Evolutionary conservation across 1,284 basidiomycete genomes (phyloP).

Genomic region (Naganishia sp.): DNA sequence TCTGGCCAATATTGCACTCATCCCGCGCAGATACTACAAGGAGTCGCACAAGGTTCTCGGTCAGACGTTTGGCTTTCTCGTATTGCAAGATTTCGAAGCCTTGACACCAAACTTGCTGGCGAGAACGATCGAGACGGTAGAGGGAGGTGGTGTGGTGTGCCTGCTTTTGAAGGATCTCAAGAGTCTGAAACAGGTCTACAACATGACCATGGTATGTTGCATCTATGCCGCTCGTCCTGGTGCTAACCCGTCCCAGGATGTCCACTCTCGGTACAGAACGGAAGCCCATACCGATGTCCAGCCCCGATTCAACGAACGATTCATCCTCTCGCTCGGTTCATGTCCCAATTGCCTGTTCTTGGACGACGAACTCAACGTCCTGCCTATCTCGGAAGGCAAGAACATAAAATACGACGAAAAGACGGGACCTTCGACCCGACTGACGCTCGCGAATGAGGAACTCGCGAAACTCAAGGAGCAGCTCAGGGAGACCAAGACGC

Average conservation of each 20-base stretch:
- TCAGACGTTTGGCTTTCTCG: constrained; percentile 96
- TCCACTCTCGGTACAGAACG: constrained; percentile 89
- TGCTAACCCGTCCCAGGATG: constrained; percentile 64
- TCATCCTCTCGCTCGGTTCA: constrained; percentile 89
- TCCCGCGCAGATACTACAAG: constrained; percentile 70
- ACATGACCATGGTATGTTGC: constrained; percentile 86
- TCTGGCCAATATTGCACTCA: background rate
- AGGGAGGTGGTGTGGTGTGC: constrained; percentile 92
- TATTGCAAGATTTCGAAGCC: constrained; percentile 98
- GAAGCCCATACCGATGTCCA: constrained; percentile 85
- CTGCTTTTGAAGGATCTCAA: constrained; percentile 94
- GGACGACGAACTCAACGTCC: constrained; percentile 96
- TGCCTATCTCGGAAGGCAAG: constrained; percentile 94
- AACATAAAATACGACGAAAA: constrained; percentile 78
- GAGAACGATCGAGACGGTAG: constrained; percentile 96
- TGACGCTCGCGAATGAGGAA: constrained; percentile 58
- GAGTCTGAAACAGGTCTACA: constrained; percentile 88
- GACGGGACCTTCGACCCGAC: constrained; percentile 12
- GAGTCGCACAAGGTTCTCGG: constrained; percentile 95
- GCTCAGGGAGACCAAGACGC: constrained; percentile 79
- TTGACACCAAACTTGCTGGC: constrained; percentile 97
- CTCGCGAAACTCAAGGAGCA: constrained; percentile 79
- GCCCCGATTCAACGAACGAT: constrained; percentile 97
- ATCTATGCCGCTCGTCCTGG: background rate
- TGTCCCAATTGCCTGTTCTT: constrained; percentile 89